Evolutionary conservation across 148 eudicot genomes (phyloP).

Genomic region (Silene uniflora): DNA sequence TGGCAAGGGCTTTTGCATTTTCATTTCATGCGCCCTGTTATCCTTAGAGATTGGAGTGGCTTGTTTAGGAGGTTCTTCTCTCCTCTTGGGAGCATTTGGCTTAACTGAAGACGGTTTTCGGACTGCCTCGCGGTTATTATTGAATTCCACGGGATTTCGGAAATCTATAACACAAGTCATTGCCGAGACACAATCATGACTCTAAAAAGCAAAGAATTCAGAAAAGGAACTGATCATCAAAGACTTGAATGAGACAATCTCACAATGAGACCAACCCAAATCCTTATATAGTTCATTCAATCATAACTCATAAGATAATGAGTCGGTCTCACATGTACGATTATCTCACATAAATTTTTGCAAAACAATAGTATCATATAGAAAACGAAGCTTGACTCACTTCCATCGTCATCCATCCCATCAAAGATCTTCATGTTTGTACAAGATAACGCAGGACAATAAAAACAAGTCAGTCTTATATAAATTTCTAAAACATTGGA

Average conservation of each 20-base stretch:
- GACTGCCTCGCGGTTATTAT: constrained; percentile 50
- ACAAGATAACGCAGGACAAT: constrained; percentile 19
- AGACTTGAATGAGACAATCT: too few relatives aligned
- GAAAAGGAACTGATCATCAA: constrained; percentile 31
- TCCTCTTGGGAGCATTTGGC: constrained; percentile 33
- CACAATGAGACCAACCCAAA: too few relatives aligned
- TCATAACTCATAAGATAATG: too few relatives aligned
- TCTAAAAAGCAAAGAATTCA: constrained; percentile 42
- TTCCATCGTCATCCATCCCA: constrained; percentile 92
- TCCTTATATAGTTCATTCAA: too few relatives aligned
- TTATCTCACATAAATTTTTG: neutral
- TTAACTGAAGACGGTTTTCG: constrained; percentile 43
- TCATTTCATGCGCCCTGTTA: constrained; percentile 37
- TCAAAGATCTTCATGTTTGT: constrained; percentile 66
- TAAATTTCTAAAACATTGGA: neutral
- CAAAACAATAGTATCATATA: constrained; percentile 26
- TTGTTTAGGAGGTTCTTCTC: constrained; percentile 34
- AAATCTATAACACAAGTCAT: constrained; percentile 58
- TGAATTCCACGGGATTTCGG: constrained; percentile 59
- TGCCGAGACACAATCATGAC: constrained; percentile 31
- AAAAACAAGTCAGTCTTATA: constrained; percentile 39
- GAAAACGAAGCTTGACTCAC: constrained; percentile 57
- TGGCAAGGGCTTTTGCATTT: constrained; percentile 36
- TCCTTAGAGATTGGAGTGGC: constrained; percentile 32
- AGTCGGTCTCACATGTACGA: neutral